Evolutionary conservation across 1,284 basidiomycete species (phyloP), one percentile per base, ranked within the genome.

Genomic region (Laetiporus sulphureus): DNA sequence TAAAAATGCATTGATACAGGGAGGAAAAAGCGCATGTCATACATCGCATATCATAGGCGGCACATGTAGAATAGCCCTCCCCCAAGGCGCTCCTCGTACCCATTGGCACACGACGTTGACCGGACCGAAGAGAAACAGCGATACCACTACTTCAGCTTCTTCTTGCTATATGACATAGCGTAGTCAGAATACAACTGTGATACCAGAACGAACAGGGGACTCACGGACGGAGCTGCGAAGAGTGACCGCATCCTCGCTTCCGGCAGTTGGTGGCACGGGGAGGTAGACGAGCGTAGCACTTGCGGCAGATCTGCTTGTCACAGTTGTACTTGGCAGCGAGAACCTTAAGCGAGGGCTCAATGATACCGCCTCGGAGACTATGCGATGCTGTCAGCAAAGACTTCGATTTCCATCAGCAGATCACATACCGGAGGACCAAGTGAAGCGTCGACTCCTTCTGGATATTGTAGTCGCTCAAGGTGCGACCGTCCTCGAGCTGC

Each of bases 361-460:
- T 99, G 74, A 99, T 92, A 52, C 95, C 95, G 57, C 95, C 93
- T 71, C 93, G 91, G 58, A 97, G 89, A 74, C 88, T 89, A 52
- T n/a, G 44, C 15, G 41, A 15, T 13, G 22, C n/a, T 29, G 23
- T 6, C 13, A 31, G 6, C 23, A 34, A 7, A 25, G 15, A 37
- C 32, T 13, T 3, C 5, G 18, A 22, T 16, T 6, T 15, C 24
- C 30, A 22, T 32, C 12, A 13, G 16, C 6, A 20, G 15, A 13
- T n/a, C n/a, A 54, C 81, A 55, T 51, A 87, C 81, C 93, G 91
- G 65, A 98, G 88, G 54, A 97, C 93, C 54, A 97, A 76, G 72
- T 98, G 95, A 55, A 98, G 87, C 32, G 95, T 98, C 15, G 90
- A 93, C 73, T 98, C 95, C 77, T 98, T 98, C 76, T 99, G 95